Base-by-base conservation (phyloP, 768 basidiomycete species). In the Lactifluus piperatus region DNA sequence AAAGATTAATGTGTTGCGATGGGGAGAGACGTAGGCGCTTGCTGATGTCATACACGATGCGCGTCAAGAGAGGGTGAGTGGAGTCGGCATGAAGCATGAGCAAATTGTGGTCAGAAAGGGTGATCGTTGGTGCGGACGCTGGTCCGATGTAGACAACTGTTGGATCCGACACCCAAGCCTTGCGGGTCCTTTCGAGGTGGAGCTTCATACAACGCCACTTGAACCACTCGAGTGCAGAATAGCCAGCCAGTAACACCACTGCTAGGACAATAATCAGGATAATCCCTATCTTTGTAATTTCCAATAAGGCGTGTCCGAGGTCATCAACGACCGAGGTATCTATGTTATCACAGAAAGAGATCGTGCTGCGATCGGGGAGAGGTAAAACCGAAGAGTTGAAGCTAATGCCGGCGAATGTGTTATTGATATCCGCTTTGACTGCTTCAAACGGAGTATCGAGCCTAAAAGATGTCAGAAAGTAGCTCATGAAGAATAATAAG, bases 301-400 rank as follows among this genome's bases (percentile, higher is more conserved):
- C 82, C 65, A 88, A 74, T n/a, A 99, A 76, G 66, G 89, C 90
- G 10, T 74, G 75, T 4, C 86, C 88, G 44, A 97, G 81, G 65
- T 91, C 82, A 71, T 97, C 94, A 34, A 99, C 79, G 60, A 94
- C 80, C 4, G 86, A 86, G 2, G 85, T 83, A 72, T 98, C 91
- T 58, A 97, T 75, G 51, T 81, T 74, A 46, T 73, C 71, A 72
- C 95, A 99, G 69, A 98, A 90, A 8, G 81, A 70, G 56, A 95
- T 73, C 0, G 76, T 75, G 63, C 83, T 83, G 67, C 81, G 79
- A 39, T 77, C 75, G 0, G 94, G 94, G 10, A 94, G 78, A 11
- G 94, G 89, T 24, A 97, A 79, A 10, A 81, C 70, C 9, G 84
- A 81, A 8, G 86, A 76, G 66, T 90, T 79, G 71, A 94, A 88